phyloP scores from a whole-genome alignment of 2,329 filamentous ascomycete species.

The Setomelanomma holmii region DNA sequence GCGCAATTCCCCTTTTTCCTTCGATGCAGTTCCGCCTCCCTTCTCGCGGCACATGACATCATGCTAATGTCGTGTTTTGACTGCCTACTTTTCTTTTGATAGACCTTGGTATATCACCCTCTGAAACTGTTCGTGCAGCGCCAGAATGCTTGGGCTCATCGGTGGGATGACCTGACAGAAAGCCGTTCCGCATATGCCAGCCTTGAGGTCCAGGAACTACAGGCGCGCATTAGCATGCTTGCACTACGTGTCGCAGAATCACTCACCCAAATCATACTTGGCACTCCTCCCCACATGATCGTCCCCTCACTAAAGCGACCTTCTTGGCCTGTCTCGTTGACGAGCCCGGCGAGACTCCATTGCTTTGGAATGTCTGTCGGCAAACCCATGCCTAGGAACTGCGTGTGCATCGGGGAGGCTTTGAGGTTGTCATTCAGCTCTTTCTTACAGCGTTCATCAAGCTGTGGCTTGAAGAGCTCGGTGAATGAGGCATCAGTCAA shows the following conservation, averaged over 20 bases:
- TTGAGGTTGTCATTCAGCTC: conserved; percentile 4
- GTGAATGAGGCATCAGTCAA: background rate
- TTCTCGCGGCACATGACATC: background rate
- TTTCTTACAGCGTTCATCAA: background rate
- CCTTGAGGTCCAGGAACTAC: conserved; percentile 2
- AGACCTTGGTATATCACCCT: conserved; percentile 7
- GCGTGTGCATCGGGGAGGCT: conserved; percentile 10
- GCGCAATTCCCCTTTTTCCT: no score
- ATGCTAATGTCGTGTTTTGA: background rate
- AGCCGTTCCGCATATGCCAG: conserved; percentile 17
- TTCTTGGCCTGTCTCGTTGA: background rate
- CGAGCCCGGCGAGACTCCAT: background rate
- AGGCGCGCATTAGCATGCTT: background rate
- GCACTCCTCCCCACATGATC: conserved; percentile 10
- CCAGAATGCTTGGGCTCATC: conserved; percentile 13
- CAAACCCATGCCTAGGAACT: conserved; percentile 15
- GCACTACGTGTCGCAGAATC: no score
- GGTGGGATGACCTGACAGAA: conserved; percentile 17
- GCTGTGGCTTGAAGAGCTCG: background rate
- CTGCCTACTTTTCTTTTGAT: background rate
- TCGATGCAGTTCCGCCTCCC: no score
- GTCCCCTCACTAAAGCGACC: conserved; percentile 15
- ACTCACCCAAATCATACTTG: conserved; percentile 12
- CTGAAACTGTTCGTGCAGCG: conserved; percentile 10
- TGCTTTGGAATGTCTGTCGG: background rate